These are phyloP conservation scores for Platanthera guangdongensis DNA, from an alignment of 106 monocot genomes.

Conservation along the genomic window DNA sequence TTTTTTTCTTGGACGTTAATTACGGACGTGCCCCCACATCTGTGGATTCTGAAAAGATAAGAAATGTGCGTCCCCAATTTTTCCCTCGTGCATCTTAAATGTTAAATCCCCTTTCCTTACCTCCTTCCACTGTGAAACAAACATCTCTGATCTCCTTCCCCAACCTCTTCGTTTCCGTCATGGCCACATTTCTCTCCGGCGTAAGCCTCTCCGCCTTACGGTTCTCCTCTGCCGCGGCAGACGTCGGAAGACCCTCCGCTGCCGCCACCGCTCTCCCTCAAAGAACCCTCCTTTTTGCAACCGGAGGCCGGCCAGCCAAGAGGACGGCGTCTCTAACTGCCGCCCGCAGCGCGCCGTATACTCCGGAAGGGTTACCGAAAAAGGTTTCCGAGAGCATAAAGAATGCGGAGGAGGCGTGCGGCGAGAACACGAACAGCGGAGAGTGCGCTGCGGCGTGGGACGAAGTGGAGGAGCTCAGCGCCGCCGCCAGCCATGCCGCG, in stretches of 20 bases:
- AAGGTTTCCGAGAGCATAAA: conserved; percentile 79
- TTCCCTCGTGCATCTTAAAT: not conserved
- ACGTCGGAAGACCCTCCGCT: not conserved
- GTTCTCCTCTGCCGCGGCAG: conserved; percentile 7
- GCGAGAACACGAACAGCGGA: conserved; percentile 40
- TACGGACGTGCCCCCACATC: too few species aligned
- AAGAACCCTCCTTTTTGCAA: not conserved
- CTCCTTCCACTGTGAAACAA: not conserved
- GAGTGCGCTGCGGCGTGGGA: conserved; percentile 98
- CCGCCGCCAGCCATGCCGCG: conserved; percentile 90
- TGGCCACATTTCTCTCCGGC: conserved; percentile 46
- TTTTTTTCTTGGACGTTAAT: too few species aligned
- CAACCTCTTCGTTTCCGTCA: conserved; percentile 2
- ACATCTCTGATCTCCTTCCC: not conserved
- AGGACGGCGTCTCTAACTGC: not conserved
- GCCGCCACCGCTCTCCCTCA: not conserved
- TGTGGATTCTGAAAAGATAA: conserved; percentile 21
- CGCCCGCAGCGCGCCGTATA: conserved; percentile 34
- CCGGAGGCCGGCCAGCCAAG: not conserved
- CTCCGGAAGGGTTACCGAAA: conserved; percentile 54
- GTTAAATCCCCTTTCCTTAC: not conserved
- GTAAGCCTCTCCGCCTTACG: conserved; percentile 30
- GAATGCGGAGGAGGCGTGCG: conserved; percentile 66
- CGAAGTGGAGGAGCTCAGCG: conserved; percentile 96
- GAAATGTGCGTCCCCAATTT: conserved; percentile 28